Base-by-base conservation (phyloP, 108 stramenopile species). In the Mediolabrus comicus region DNA sequence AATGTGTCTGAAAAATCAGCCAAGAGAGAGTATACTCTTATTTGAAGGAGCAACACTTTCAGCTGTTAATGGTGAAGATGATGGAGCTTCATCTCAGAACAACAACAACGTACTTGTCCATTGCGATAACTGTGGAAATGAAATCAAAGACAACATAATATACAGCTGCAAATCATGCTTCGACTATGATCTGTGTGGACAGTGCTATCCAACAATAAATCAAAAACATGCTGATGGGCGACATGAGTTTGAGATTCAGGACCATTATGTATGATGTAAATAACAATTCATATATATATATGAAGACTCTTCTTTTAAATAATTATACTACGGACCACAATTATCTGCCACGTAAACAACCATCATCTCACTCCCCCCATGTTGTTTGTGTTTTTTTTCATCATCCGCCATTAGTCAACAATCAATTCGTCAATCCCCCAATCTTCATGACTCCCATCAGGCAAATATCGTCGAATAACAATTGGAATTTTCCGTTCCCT, bases 401-500 rank as follows among this genome's bases (percentile, higher is more conserved):
- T n/a, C n/a, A 7, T n/a, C 7, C 54, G 1, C 16, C 17, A 55
- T 75, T 78, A 94, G 70, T 95, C 91, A 28, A 96, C 88, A 80
- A 98, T 93, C 39, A 99, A 84, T 62, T 99, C 98, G 56, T 97
- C 96, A 65, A 98, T 94, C 29, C 81, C 74, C 99, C 99, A 99
- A 71, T 99, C 99, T 83, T 99, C 99, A 67, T 95, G 91, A 80
- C 88, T 91, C 27, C 96, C 96, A 88, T 98, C 98, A 6, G 99
- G 99, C 68, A 99, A 69, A 70, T 98, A 98, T 36, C 99, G 70
- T 51, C 98, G 86, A 59, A 98, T 98, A 43, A 98, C 98, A 66
- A 99, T 98, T 3, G 99, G 99, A 66, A 99, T 98, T 75, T 98
- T 98, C 71, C 95, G 64, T 67, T 98, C 99, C 62, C 96, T 84